Evolutionary conservation across 805 yeast genomes (phyloP), one percentile per base, ranked within the genome.

Genomic region (Candida arabinofermentans): DNA sequence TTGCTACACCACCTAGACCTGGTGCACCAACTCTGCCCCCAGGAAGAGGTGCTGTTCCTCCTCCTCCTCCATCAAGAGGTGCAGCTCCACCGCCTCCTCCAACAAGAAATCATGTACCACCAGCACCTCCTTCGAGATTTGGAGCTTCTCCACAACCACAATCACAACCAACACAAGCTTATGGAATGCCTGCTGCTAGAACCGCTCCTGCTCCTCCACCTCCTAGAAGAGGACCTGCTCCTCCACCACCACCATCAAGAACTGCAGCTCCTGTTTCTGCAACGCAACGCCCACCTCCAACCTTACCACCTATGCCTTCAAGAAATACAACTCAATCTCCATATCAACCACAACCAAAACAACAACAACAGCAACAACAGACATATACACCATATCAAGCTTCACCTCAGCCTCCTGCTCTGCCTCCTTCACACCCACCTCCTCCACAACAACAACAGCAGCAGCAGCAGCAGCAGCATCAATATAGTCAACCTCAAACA

Each of bases 201-300:
- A 43, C 58, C 14, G 59, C 69, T 6, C 65, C 69, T 12, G 59
- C 64, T 7, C 65, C 68, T 24, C 61, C 63, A 5, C 55, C 57
- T 12, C 64, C 69, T 33, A 50, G 59, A 34, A 49, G 54, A 37
- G 57, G 61, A 18, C 65, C 66, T 35, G 72, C 69, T 19, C 71
- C 70, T n/a, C 75, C 71, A 24, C 74, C 71, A n/a, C 70, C 68
- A 24, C 70, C 74, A 10, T 64, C 74, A 4, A 65, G 61, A 41
- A 42, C 33, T 27, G 37, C 55, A 4, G 27, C 45, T n/a, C n/a
- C n/a, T 5, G 41, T 49, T n/a, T 35, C 48, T 4, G 53, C 53
- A 23, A 44, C 50, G 7, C 45, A 48, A 34, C 42, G 58, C n/a
- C 51, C 54, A 3, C 44, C 55, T 6, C 54, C 58, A 14, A 53